Evolutionary conservation across 2,329 filamentous ascomycete species (phyloP).

Genomic region (Eutypella sp.): DNA sequence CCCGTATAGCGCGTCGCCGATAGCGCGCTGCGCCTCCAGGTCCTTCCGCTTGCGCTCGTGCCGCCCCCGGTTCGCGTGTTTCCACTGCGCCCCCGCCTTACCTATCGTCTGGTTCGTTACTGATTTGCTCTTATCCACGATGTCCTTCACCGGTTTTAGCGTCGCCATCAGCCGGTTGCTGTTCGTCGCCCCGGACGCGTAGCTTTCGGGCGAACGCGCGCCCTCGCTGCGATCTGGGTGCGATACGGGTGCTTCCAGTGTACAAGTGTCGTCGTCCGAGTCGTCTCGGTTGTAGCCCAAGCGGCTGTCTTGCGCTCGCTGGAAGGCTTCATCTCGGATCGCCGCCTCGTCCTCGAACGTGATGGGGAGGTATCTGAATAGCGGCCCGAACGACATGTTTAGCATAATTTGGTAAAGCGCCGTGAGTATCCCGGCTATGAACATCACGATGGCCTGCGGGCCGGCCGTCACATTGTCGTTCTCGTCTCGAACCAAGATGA

Average conservation of each 20-base stretch:
- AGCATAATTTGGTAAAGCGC: slow-evolving; percentile 73
- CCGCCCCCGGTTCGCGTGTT: slow-evolving; percentile 43
- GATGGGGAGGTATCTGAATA: slow-evolving; percentile 86
- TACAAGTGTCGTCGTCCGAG: slow-evolving; percentile 39
- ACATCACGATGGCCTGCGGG: slow-evolving; percentile 80
- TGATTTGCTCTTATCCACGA: slow-evolving; percentile 44
- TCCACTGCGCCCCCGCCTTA: slow-evolving; percentile 34
- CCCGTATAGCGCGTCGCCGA: slow-evolving; percentile 78
- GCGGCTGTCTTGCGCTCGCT: slow-evolving; percentile 67
- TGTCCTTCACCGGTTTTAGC: slow-evolving; percentile 39
- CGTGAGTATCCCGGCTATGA: slow-evolving; percentile 67
- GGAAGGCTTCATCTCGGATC: slow-evolving; percentile 83
- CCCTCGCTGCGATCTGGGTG: slow-evolving; percentile 27
- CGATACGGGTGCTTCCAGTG: slow-evolving; percentile 31
- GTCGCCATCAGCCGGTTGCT: not conserved
- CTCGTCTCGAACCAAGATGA: slow-evolving; percentile 68
- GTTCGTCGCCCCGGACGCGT: slow-evolving; percentile 12
- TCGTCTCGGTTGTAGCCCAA: slow-evolving; percentile 56
- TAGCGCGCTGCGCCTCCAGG: slow-evolving; percentile 65
- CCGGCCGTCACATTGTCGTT: slow-evolving; percentile 53
- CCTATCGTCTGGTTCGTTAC: slow-evolving; percentile 42
- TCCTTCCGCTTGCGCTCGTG: slow-evolving; percentile 50
- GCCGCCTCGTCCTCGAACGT: slow-evolving; percentile 95
- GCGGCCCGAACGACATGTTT: slow-evolving; percentile 76
- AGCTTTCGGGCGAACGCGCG: slow-evolving; percentile 26